Evolutionary conservation across 2,329 filamentous ascomycete species (phyloP).

Genomic region (Pyricularia grisea): DNA sequence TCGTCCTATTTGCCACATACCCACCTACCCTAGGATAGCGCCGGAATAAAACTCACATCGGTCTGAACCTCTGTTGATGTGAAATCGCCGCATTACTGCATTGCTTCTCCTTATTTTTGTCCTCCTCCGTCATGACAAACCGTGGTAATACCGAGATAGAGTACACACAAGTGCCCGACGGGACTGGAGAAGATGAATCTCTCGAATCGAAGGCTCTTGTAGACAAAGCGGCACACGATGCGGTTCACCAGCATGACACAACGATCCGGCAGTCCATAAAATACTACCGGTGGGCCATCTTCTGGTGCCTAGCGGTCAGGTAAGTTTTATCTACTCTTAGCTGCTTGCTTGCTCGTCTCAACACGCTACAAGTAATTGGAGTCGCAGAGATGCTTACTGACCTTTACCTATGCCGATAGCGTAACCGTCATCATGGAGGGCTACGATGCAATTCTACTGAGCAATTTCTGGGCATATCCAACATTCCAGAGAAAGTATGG

Average conservation of each 20-base stretch:
- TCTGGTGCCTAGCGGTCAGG: background rate
- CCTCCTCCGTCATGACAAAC: background rate
- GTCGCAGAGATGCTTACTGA: background rate
- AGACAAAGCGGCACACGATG: background rate
- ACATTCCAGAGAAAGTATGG: slow-evolving; percentile 18
- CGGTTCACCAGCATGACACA: background rate
- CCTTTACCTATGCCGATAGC: background rate
- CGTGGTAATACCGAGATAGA: background rate
- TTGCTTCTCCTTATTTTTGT: background rate
- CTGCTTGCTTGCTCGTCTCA: no score
- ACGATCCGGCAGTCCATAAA: background rate
- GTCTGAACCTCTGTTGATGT: no score
- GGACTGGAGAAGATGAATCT: background rate
- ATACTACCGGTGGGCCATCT: background rate
- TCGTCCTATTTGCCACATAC: no score
- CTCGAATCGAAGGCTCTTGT: background rate
- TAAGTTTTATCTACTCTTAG: background rate
- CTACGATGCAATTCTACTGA: slow-evolving; percentile 13
- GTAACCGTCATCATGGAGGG: slow-evolving; percentile 15
- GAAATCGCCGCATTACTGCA: no score
- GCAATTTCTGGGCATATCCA: slow-evolving; percentile 9
- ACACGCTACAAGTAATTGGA: background rate
- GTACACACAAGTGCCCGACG: background rate
- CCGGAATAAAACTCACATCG: no score
- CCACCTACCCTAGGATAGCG: no score